Evolutionary conservation across 2,329 filamentous ascomycete species (phyloP), one percentile per base, ranked within the genome.

Genomic region (Arthroderma sp.): DNA sequence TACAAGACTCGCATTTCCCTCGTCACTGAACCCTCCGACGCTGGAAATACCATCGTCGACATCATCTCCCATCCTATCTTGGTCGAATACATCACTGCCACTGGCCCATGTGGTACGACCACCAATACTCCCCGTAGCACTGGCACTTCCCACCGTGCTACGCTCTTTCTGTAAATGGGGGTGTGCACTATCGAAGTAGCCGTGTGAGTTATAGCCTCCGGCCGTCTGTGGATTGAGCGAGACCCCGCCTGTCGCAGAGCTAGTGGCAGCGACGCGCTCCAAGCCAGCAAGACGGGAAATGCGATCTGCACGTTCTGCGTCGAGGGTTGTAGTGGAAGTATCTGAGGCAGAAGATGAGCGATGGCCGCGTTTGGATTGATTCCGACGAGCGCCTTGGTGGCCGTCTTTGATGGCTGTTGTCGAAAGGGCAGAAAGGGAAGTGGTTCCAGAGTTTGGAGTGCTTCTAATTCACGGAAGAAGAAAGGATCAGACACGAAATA

Each of bases 361-460:
- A 37, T 65, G 64, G 34, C 65, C 63, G 50, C 71, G 70, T 46
- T 74, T 71, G 47, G 64, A 63, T 48, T 75, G 73, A 46, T 80
- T 74, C 29, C 79, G 77, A 29, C 82, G 73, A 59, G 87, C 79
- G 51, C 89, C 89, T 49, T 86, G 84, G 59, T 95, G 86, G 55
- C 89, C 89, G 61, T 96, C 89, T 66, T 95, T 94, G 72, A 94
- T 94, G 42, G 89, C 89, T 8, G 86, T 91, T 11, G 89, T 95
- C 10, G 86, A 94, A 40, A 96, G 75, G 36, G 87, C 82, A 28
- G 86, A 94, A 57, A 96, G 81, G 42, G 87, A 93, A 8, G 88
- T 95, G 3, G 86, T 93, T 36, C 84, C 83, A 53, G 86, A 94
- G 53, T 91, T 95, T 3, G 89, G 89, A 2, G 89, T 96, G 57